Conservation (phyloP, 805 yeast species). For the Kodamaea laetipori region DNA sequence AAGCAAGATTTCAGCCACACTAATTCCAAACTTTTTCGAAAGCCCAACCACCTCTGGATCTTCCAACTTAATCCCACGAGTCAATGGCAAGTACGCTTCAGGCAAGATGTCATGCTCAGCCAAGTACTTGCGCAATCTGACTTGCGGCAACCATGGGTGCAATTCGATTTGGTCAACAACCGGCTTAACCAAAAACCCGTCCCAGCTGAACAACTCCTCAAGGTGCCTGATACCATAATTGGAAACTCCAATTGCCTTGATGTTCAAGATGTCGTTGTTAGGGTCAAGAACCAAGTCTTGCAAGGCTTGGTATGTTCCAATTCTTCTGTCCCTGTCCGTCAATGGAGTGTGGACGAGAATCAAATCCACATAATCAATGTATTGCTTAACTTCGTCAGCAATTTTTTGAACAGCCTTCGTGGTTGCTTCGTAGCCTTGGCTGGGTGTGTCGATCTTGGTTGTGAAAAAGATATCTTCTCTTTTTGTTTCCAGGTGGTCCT, state of each 20-base stretch:
- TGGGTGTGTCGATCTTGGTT: conserved; percentile 32
- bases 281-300: conserved; percentile 60
- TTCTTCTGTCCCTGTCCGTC: conserved; percentile 40
- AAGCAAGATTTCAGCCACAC: conserved; percentile 64
- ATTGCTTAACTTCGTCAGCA: conserved; percentile 33
- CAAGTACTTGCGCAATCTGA: conserved; percentile 64
- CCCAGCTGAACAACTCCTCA: conserved; percentile 61
- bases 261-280: conserved; percentile 48
- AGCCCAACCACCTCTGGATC: conserved; percentile 55
- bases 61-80: conserved; percentile 57
- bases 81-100: conserved; percentile 82
- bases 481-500: conserved; percentile 40
- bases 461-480: conserved; percentile 42
- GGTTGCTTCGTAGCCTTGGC: conserved; percentile 40
- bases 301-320: conserved; percentile 71
- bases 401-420: conserved; percentile 32
- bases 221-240: conserved; percentile 51
- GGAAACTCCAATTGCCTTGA: conserved; percentile 10
- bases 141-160: conserved; percentile 79
- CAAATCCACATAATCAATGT: conserved; percentile 43
- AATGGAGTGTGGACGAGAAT: conserved; percentile 51
- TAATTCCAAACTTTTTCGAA: conserved; percentile 50
- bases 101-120: conserved; percentile 55
- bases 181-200: conserved; percentile 41
- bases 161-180: conserved; percentile 82